These are phyloP conservation scores for California macrophylla DNA, from an alignment of 441 rosid genomes.

Conservation along the genomic window DNA sequence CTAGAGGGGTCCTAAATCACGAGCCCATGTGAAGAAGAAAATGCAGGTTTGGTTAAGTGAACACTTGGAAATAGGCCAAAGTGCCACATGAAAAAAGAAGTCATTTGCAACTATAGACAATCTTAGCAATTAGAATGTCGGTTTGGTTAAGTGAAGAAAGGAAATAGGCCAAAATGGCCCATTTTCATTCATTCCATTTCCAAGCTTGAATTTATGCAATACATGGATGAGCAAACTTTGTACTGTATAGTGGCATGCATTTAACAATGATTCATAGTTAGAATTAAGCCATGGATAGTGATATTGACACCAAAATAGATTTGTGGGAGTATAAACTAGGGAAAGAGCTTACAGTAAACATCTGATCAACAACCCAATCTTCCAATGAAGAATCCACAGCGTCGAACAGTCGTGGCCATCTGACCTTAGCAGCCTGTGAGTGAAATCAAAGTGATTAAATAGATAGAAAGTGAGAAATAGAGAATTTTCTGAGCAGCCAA, in stretches of 20 bases:
- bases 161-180: neutral
- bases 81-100: too few species aligned
- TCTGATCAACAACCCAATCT: slow-evolving; percentile 82
- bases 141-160: neutral
- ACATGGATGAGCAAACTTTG: neutral
- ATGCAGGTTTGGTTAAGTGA: too few species aligned
- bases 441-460: too few species aligned
- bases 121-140: neutral
- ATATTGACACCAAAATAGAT: neutral
- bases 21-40: neutral
- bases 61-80: too few species aligned
- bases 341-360: slow-evolving; percentile 43
- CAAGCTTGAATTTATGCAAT: neutral
- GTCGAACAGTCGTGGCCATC: slow-evolving; percentile 71
- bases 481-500: slow-evolving; percentile 7
- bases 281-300: neutral
- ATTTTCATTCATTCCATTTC: neutral
- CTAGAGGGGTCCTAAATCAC: neutral
- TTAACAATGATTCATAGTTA: neutral
- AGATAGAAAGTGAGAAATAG: too few species aligned
- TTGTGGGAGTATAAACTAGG: neutral
- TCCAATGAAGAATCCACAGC: slow-evolving; percentile 53
- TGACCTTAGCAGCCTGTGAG: slow-evolving; percentile 78
- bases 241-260: neutral
- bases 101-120: neutral